Percentiles rank a stretch among this genome's conserved stretches.
Evolutionary conservation across 2,329 filamentous ascomycete species (phyloP).

Genomic region (Aspergillus sp.): DNA sequence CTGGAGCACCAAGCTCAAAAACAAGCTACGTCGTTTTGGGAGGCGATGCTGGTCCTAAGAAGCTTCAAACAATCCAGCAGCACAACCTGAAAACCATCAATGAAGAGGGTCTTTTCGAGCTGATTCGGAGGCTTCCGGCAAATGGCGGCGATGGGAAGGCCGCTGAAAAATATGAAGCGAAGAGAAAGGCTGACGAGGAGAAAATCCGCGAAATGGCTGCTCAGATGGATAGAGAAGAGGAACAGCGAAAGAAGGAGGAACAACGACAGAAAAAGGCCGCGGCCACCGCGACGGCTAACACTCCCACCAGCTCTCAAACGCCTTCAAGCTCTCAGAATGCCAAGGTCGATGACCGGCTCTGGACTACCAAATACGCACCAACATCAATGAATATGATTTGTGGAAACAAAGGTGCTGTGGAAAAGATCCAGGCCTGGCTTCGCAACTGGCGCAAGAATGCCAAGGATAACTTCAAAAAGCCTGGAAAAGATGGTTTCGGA

Average conservation of each 20-base stretch:
- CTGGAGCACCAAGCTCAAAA: constrained; percentile 78
- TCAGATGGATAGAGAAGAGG: constrained; percentile 82
- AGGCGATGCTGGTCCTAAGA: constrained; percentile 86
- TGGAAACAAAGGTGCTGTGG: constrained; percentile 85
- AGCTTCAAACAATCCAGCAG: constrained; percentile 78
- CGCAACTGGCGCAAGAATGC: constrained; percentile 74
- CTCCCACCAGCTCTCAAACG: constrained; percentile 43
- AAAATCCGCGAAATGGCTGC: constrained; percentile 75
- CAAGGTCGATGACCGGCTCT: constrained; percentile 61
- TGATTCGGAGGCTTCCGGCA: constrained; percentile 76
- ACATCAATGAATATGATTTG: constrained; percentile 82
- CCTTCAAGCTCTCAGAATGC: constrained; percentile 36
- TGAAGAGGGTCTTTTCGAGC: constrained; percentile 82
- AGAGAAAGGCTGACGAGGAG: constrained; percentile 77
- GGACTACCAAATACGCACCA: constrained; percentile 95
- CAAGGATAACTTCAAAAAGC: constrained; percentile 74
- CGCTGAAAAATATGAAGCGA: constrained; percentile 77
- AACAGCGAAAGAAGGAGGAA: constrained; percentile 27
- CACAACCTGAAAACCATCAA: constrained; percentile 85
- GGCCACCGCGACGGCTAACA: constrained; percentile 28
- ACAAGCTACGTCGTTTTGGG: constrained; percentile 92
- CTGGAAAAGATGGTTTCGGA: constrained; percentile 79
- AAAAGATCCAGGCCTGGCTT: constrained; percentile 86
- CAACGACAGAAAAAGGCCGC: constrained; percentile 44
- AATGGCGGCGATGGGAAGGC: constrained; percentile 85